A percentile compares a stretch with the other conserved stretches of the same genome.
Conservation (phyloP, 2,329 filamentous ascomycete species). For the Trichoderma cornu-damae region DNA sequence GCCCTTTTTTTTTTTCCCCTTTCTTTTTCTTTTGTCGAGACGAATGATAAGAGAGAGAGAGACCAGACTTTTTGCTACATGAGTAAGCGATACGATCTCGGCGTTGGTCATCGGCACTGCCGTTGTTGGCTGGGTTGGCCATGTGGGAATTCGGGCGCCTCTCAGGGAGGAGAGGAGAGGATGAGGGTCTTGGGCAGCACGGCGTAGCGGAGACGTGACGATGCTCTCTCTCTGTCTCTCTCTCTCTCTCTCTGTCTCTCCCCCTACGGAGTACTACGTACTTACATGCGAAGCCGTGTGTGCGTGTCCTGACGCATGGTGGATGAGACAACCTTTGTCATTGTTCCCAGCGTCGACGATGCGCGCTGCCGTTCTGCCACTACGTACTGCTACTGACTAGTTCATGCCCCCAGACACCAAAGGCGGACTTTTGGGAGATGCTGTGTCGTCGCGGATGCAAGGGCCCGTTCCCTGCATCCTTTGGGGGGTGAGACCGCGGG, state of each 20-base stretch:
- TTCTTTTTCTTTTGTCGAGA: neutral
- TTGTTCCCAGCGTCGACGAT: neutral
- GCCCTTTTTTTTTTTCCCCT: no score
- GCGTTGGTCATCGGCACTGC: neutral
- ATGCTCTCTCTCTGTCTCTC: neutral
- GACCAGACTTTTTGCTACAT: neutral
- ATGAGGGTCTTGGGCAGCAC: neutral
- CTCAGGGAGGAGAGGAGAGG: neutral
- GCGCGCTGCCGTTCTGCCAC: no score
- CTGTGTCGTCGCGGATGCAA: conserved; percentile 10
- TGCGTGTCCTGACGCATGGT: neutral
- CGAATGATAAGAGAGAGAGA: neutral
- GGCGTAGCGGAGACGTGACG: neutral
- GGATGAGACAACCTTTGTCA: neutral
- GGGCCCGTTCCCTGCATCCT: conserved; percentile 10
- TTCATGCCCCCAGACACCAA: neutral
- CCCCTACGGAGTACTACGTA: no score
- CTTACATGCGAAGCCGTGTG: conserved; percentile 2
- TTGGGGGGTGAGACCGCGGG: conserved; percentile 3
- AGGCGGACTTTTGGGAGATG: neutral
- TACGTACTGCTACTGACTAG: neutral
- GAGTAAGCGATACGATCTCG: neutral
- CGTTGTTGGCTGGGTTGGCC: neutral
- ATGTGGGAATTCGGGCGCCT: neutral
- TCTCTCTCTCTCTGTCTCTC: no score